These are phyloP conservation scores for Morella rubra DNA, from an alignment of 306 rosid species.

Conservation along the genomic window DNA sequence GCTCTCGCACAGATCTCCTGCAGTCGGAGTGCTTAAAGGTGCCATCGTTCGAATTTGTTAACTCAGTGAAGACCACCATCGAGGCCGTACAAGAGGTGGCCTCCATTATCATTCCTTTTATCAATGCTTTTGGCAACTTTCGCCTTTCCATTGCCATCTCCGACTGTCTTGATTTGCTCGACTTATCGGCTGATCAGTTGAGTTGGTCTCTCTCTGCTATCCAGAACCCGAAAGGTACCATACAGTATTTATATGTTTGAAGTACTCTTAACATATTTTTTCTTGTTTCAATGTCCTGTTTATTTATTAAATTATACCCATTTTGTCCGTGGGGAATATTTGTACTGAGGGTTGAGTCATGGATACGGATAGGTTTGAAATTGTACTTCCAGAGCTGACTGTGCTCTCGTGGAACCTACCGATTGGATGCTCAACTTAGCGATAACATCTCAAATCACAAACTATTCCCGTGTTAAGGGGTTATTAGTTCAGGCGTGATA, in stretches of 20 bases:
- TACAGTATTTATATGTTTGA: not conserved
- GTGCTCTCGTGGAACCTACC: not conserved
- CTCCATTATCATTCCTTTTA: conserved; percentile 52
- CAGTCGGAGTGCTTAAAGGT: conserved; percentile 45
- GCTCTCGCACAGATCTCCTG: not conserved
- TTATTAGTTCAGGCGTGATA: not conserved
- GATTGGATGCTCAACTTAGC: too few relatives aligned
- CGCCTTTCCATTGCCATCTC: conserved; percentile 62
- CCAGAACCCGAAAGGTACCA: conserved; percentile 51
- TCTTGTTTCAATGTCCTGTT: not conserved
- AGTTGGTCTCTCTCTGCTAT: conserved; percentile 57
- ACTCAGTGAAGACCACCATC: conserved; percentile 36
- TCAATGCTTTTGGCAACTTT: conserved; percentile 33
- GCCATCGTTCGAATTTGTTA: conserved; percentile 38
- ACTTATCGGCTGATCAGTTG: conserved; percentile 52
- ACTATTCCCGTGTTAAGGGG: not conserved
- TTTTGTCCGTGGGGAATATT: not conserved
- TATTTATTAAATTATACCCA: not conserved
- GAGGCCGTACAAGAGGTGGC: conserved; percentile 27
- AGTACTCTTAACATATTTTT: not conserved
- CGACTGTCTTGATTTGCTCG: conserved; percentile 72
- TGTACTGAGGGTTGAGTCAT: not conserved
- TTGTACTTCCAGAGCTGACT: not conserved
- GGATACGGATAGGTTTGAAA: not conserved
- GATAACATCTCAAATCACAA: too few relatives aligned